Evolutionary conservation across 371 early-diverging fungal species (phyloP), one percentile per base, ranked within the genome.

Genomic region (Mortierella sp.): DNA sequence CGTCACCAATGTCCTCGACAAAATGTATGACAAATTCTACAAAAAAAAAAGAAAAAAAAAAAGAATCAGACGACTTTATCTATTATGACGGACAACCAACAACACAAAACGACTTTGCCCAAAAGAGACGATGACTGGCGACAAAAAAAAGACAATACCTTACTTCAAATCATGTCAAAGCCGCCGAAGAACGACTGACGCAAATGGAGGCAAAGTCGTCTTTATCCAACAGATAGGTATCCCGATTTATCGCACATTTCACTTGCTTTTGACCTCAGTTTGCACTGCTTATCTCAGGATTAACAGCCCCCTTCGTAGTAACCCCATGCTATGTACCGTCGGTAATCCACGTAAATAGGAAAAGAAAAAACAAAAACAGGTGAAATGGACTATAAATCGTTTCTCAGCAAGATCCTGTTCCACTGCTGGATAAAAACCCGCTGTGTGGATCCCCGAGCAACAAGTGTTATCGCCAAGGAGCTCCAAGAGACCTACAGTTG

Each of bases 31-130:
- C 55, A 60, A 21, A 66, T 53, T 66, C 53, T 66, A 66, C 67
- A 60, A 66, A 59, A 66, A 60, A 66, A 59, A 66, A 60, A n/a
- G n/a, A n/a, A n/a, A n/a, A 60, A 66, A 59, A 66, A 60, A n/a
- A n/a, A n/a, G n/a, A n/a, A 46, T 66, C 67, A 15, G 60, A 55
- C 0, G 64, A 60, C 45, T 59, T 66, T 59, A 66, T 66, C 53
- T 60, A 66, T 29, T 66, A 60, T 45, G 60, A 66, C 45, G 67
- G 67, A 60, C 67, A 44, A 26, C 60, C 67, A 16, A 66, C 67
- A 45, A 44, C 60, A 0, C 67, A 66, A 29, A 66, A 66, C 43
- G 67, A 52, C 53, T 66, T 60, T 66, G 67, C 67, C 52, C 67
- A 55, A 52, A 53, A 66, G 60, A 66, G 60, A 60, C 60, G 67